Evolutionary conservation across 306 rosid species (phyloP), one percentile per base, ranked within the genome.

Genomic region (Acacia acuminata): DNA sequence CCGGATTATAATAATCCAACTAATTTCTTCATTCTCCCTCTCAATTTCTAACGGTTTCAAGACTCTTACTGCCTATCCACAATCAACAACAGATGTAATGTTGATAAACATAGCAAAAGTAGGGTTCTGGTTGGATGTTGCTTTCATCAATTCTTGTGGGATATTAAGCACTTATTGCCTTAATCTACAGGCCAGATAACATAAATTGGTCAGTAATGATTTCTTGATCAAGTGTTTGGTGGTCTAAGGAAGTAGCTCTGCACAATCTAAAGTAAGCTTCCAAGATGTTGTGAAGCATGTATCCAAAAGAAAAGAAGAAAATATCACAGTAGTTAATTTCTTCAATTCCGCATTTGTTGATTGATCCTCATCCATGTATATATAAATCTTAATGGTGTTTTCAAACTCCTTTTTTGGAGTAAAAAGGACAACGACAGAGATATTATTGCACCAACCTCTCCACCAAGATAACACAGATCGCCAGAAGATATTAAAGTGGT

Each of bases 401-500:
- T 42, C 25, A 36, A 73, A 24, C 65, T 30, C 30, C 30, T 27
- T 73, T 34, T 14, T 34, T 68, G 43, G 17, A 51, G 19, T 69
- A n/a, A 9, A 73, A 61, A 22, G 14, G 14, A 70, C 65, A 17
- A 30, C 64, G 20, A 34, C 2, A 79, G n/a, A 27, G 47, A 32
- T 65, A 63, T 66, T 2, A 42, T 60, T 63, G 17, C 38, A 85
- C 84, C 47, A 81, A 93, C 97, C 98, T 93, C 99, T 65, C 99
- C 97, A 17, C 97, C 98, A 10, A 93, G 96, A 82, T 95, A 95
- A 40, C 90, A 87, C 10, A 95, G 95, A 83, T 95, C 93, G 75
- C 98, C 97, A 75, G 98, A 95, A 74, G 90, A 87, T 34, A 80
- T 40, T 50, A 95, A 87, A 75, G 71, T 61, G 30, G 99, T 95